A percentile compares a stretch with the other conserved stretches of the same genome.
Evolutionary conservation across 441 rosid genomes (phyloP).

Genomic region (Populus hybrid): DNA sequence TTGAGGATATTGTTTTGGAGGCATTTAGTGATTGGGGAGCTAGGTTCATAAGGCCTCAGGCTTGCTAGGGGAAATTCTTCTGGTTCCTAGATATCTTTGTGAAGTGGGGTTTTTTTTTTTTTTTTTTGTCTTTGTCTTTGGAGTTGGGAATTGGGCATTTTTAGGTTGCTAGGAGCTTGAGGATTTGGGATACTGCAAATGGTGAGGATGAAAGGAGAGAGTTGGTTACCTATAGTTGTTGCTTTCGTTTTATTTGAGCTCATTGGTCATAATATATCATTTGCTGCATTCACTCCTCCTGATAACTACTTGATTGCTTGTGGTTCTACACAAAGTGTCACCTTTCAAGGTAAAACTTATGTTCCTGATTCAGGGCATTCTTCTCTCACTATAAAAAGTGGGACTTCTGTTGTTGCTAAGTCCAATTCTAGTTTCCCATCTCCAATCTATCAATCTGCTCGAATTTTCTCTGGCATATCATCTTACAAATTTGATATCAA

Average conservation of each 20-base stretch:
- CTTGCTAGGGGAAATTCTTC: too few relatives aligned
- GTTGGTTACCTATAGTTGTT: slow-evolving; percentile 32
- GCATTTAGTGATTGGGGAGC: slow-evolving; percentile 6
- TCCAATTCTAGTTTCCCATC: slow-evolving; percentile 46
- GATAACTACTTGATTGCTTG: slow-evolving; percentile 83
- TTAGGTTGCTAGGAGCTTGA: slow-evolving; percentile 14
- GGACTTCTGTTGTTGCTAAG: slow-evolving; percentile 39
- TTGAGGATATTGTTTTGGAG: slow-evolving; percentile 3
- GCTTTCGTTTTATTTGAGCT: slow-evolving; percentile 35
- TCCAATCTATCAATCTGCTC: slow-evolving; percentile 72
- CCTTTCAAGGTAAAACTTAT: slow-evolving; percentile 64
- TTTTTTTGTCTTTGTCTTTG: neutral
- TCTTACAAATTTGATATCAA: slow-evolving; percentile 69
- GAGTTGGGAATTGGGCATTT: slow-evolving; percentile 19
- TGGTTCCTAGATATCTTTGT: too few relatives aligned
- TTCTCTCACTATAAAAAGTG: slow-evolving; percentile 50
- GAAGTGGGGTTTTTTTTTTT: neutral
- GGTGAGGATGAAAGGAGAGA: slow-evolving; percentile 44
- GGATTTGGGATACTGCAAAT: slow-evolving; percentile 20
- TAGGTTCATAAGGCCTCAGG: slow-evolving; percentile 4
- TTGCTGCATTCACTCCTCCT: slow-evolving; percentile 52
- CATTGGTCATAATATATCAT: slow-evolving; percentile 29
- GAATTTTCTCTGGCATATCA: slow-evolving; percentile 62
- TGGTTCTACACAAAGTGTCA: slow-evolving; percentile 68
- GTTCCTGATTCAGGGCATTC: slow-evolving; percentile 70